Evolutionary conservation across 768 basidiomycete genomes (phyloP), one percentile per base, ranked within the genome.

Genomic region (Tulasnella sp.): DNA sequence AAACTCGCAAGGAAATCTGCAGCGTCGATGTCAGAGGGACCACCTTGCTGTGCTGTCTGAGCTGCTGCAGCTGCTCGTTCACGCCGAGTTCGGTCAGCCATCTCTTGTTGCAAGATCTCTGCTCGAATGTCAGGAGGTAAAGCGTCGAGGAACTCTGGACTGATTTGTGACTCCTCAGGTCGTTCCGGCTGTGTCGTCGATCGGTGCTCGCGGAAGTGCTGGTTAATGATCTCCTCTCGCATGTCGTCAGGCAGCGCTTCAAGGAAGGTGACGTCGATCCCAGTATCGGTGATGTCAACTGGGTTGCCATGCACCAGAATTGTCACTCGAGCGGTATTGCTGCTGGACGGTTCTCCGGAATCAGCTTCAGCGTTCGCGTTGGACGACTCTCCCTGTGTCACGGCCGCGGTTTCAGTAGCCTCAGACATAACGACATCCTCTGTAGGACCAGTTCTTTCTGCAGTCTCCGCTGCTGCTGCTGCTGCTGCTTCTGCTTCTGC

Each of bases 241-340:
- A 99, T 99, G 82, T 99, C 97, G 84, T 99, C 98, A 0, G 98
- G 98, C 12, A 99, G 87, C 36, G 98, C 98, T 86, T 98, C 96
- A 79, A 99, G 87, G 89, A 99, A 99, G 7, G 95, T 96, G 2
- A 97, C 95, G 84, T 99, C 98, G 83, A 99, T 98, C 6, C 98
- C 98, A 48, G 96, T 97, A 83, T 99, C 96, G 2, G 98, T 99
- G 84, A 99, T 99, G 84, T 99, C 98, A 38, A 99, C 95, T 9
- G 92, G 88, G 81, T 91, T 94, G 75, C 98, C 98, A 85, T 96
- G 94, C 76, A 99, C 95, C 86, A 91, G 89, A 83, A 99, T 93
- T 0, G 94, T 95, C 38, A 97, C 88, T 46, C 98, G 91, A 31
- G 81, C 78, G 81, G 91, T 88, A 48, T 87, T 83, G n/a, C 83